phyloP scores from a whole-genome alignment of 1,284 basidiomycete species.

The Ganoderma sinense region DNA sequence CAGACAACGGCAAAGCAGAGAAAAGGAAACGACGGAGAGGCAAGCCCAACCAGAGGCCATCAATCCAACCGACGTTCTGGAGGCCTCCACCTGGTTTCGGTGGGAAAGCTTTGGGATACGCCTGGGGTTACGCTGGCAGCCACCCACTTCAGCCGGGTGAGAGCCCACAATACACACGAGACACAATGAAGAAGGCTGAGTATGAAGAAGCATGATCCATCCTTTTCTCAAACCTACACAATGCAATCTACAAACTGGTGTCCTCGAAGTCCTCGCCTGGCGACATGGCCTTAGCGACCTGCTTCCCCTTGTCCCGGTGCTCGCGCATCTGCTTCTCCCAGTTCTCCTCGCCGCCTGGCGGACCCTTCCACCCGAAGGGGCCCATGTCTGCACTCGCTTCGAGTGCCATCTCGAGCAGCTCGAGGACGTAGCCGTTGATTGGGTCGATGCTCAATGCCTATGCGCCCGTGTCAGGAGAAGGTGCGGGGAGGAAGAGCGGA shows the following conservation, averaged over 20 bases:
- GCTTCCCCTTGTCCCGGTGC: constrained; percentile 39
- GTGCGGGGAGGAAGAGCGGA: background rate
- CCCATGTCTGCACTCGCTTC: constrained; percentile 46
- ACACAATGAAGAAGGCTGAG: constrained; percentile 40
- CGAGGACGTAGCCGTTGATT: constrained; percentile 86
- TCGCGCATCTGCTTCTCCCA: constrained; percentile 42
- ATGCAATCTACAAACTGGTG: constrained; percentile 22
- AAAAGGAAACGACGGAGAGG: constrained; percentile 27
- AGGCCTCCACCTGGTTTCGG: constrained; percentile 38
- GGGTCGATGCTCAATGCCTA: constrained; percentile 87
- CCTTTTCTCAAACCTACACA: background rate
- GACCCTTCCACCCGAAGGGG: constrained; percentile 32
- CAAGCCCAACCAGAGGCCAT: constrained; percentile 22
- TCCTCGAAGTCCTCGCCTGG: constrained; percentile 17
- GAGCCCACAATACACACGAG: constrained; percentile 35
- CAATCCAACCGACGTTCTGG: constrained; percentile 41
- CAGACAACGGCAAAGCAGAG: background rate
- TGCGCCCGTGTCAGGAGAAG: background rate
- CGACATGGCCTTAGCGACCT: constrained; percentile 22
- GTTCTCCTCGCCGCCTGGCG: constrained; percentile 37
- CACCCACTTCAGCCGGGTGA: constrained; percentile 33
- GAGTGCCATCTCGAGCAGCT: constrained; percentile 86
- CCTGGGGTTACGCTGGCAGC: constrained; percentile 44
- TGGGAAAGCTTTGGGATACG: constrained; percentile 43
- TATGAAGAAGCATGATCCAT: constrained; percentile 4